phyloP scores from a whole-genome alignment of 768 basidiomycete species.

The Macrolepiota albuminosa region DNA sequence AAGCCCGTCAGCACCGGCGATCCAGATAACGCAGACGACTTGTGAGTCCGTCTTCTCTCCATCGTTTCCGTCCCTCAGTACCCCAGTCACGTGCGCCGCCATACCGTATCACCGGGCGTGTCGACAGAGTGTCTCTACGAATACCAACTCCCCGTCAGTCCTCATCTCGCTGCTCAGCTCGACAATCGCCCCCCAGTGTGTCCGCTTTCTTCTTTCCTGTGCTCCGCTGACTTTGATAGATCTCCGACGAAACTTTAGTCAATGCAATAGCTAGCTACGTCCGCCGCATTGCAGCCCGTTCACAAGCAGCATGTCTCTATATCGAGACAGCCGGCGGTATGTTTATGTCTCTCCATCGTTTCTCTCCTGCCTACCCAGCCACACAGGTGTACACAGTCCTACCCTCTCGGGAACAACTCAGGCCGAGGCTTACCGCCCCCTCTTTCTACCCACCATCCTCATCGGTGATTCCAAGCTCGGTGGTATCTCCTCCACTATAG shows the following conservation, averaged over 20 bases:
- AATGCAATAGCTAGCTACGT: slow-evolving; percentile 61
- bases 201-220: not conserved
- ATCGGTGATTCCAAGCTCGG: slow-evolving; percentile 88
- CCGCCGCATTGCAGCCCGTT: slow-evolving; percentile 35
- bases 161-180: slow-evolving; percentile 77
- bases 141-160: slow-evolving; percentile 88
- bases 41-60: slow-evolving; percentile 35
- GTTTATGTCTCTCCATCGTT: slow-evolving; percentile 13
- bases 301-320: slow-evolving; percentile 55
- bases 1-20: slow-evolving; percentile 94
- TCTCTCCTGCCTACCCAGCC: not conserved
- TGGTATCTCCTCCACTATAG: slow-evolving; percentile 88
- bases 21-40: slow-evolving; percentile 75
- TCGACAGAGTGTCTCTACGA: slow-evolving; percentile 72
- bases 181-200: slow-evolving; percentile 19
- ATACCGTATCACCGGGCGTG: slow-evolving; percentile 41
- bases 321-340: slow-evolving; percentile 96
- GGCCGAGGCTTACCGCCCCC: slow-evolving; percentile 77
- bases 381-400: slow-evolving; percentile 86
- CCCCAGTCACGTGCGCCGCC: slow-evolving; percentile 61
- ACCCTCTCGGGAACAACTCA: slow-evolving; percentile 80
- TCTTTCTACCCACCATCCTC: slow-evolving; percentile 84
- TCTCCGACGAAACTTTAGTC: slow-evolving; percentile 63
- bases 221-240: not conserved
- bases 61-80: not conserved